A percentile compares a stretch with the other conserved stretches of the same genome.
These are phyloP conservation scores for Myrica gale DNA, from an alignment of 306 rosid genomes.

Conservation along the genomic window DNA sequence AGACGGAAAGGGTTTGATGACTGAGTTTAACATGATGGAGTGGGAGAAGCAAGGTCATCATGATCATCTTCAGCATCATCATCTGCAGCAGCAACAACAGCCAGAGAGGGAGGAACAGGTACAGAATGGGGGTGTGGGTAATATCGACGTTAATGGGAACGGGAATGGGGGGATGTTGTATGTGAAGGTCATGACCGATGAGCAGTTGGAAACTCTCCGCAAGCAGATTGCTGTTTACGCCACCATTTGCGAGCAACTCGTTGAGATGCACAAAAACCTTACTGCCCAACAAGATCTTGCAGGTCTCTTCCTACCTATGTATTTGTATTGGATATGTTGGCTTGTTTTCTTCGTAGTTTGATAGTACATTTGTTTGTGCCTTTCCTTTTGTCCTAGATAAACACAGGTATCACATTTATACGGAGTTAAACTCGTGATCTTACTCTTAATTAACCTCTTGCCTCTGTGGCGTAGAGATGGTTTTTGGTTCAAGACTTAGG, in stretches of 20 bases:
- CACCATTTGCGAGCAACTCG: slow-evolving; percentile 76
- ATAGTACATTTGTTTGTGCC: background rate
- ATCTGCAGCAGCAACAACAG: slow-evolving; percentile 30
- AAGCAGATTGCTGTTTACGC: slow-evolving; percentile 81
- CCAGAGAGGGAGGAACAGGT: slow-evolving; percentile 31
- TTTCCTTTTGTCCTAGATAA: background rate
- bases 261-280: slow-evolving; percentile 76
- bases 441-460: background rate
- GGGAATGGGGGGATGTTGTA: slow-evolving; percentile 47
- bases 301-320: slow-evolving; percentile 38
- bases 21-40: slow-evolving; percentile 42
- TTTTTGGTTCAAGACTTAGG: background rate
- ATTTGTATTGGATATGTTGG: background rate
- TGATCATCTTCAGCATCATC: background rate
- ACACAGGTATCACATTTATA: background rate
- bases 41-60: slow-evolving; percentile 48
- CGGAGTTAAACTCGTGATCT: background rate
- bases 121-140: slow-evolving; percentile 26
- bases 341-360: background rate
- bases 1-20: background rate
- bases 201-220: slow-evolving; percentile 83
- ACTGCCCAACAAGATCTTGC: slow-evolving; percentile 84
- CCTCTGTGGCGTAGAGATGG: background rate
- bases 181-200: slow-evolving; percentile 96
- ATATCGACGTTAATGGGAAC: slow-evolving; percentile 17